phyloP scores from a whole-genome alignment of 176 grass and related monocot genomes.

The Elaeis guineensis region DNA sequence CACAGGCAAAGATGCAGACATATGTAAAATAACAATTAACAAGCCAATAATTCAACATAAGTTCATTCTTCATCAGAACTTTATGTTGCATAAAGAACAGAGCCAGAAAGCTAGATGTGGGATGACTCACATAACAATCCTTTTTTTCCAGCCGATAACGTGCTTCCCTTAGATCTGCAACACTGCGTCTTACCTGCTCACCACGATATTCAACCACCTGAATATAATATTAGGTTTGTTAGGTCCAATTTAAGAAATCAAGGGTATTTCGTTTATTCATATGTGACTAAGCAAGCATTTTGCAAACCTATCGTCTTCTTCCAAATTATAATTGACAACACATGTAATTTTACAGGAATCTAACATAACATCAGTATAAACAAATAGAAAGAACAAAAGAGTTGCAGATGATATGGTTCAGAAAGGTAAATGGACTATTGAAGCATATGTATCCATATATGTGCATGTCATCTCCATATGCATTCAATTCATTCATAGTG shows the following conservation, averaged over 20 bases:
- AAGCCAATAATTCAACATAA: slow-evolving; percentile 13
- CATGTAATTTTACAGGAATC: no score
- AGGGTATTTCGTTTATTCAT: background rate
- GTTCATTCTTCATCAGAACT: background rate
- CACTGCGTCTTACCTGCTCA: slow-evolving; percentile 72
- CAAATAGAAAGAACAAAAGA: no score
- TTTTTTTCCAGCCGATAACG: slow-evolving; percentile 64
- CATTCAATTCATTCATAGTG: no score
- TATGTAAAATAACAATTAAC: background rate
- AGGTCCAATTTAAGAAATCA: background rate
- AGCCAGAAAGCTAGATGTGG: background rate
- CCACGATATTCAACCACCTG: slow-evolving; percentile 94
- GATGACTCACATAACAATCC: slow-evolving; percentile 83
- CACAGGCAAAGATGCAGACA: background rate
- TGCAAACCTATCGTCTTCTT: background rate
- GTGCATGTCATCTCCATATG: no score
- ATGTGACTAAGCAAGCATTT: background rate
- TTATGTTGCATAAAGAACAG: background rate
- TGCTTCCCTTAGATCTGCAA: slow-evolving; percentile 88
- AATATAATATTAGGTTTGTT: slow-evolving; percentile 1
- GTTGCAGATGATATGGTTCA: no score
- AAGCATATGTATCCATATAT: no score
- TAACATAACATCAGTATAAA: no score
- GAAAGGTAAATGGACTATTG: no score
- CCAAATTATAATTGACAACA: no score